phyloP scores from a whole-genome alignment of 2,329 filamentous ascomycete genomes.

The Sphaerulina vaccinii region DNA sequence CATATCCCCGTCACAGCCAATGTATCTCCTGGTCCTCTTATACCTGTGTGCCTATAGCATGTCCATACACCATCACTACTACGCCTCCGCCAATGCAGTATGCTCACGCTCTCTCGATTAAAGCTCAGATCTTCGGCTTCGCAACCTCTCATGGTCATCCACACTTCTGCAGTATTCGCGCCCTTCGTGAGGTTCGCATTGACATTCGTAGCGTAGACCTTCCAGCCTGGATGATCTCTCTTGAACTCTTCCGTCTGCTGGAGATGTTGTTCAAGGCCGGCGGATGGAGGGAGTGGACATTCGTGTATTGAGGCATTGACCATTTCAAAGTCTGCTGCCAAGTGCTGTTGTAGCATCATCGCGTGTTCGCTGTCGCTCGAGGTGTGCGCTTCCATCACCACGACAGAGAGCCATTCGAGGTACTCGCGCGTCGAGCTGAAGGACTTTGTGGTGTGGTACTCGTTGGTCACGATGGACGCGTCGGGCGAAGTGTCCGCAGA shows the following conservation, averaged over 20 bases:
- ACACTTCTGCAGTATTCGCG: conserved; percentile 18
- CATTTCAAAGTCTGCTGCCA: conserved; percentile 18
- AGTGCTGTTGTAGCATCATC: conserved; percentile 9
- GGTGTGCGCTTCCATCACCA: conserved; percentile 17
- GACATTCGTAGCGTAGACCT: conserved; percentile 12
- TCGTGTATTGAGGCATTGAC: conserved; percentile 15
- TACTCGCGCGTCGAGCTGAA: conserved; percentile 9
- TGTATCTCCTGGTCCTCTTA: conserved; percentile 15
- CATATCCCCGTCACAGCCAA: conserved; percentile 1
- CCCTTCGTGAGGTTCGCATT: conserved; percentile 11
- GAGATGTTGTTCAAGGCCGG: conserved; percentile 12
- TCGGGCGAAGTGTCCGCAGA: no score
- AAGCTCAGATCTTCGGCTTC: conserved; percentile 8
- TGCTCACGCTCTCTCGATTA: conserved; percentile 21
- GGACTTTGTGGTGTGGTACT: neutral
- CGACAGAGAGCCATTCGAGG: conserved; percentile 14
- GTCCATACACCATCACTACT: conserved; percentile 12
- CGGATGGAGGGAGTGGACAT: conserved; percentile 13
- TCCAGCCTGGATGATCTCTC: conserved; percentile 13
- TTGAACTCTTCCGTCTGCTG: conserved; percentile 9
- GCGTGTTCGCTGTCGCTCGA: neutral
- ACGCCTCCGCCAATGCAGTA: conserved; percentile 17
- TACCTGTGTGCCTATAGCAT: conserved; percentile 17
- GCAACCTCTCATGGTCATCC: conserved; percentile 15
- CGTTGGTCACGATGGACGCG: neutral